These are phyloP conservation scores for Boeremia exigua DNA, from an alignment of 2,329 filamentous ascomycete species.

Conservation along the genomic window DNA sequence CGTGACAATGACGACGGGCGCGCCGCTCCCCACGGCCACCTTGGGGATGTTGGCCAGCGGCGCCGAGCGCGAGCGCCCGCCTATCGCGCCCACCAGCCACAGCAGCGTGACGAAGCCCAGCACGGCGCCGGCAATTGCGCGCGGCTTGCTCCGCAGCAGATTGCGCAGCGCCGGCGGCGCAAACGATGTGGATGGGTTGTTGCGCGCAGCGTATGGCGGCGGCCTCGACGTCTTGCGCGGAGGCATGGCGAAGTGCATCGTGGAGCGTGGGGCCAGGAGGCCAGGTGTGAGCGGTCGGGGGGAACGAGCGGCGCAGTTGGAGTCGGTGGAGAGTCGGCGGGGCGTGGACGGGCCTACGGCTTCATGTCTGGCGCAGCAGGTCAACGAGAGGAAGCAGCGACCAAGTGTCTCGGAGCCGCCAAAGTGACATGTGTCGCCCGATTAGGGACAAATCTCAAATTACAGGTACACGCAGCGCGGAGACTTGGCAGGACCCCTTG, in stretches of 20 bases:
- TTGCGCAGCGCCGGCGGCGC: slow-evolving; percentile 55
- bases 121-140: slow-evolving; percentile 61
- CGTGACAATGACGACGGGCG: slow-evolving; percentile 79
- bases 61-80: slow-evolving; percentile 27
- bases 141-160: slow-evolving; percentile 64
- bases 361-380: slow-evolving; percentile 23
- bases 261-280: slow-evolving; percentile 21
- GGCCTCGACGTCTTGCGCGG: slow-evolving; percentile 82
- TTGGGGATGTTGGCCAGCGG: slow-evolving; percentile 30
- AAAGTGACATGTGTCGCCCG: slow-evolving; percentile 15
- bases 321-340: not conserved
- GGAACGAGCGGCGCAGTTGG: slow-evolving; percentile 4
- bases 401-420: slow-evolving; percentile 4
- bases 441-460: slow-evolving; percentile 15
- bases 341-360: slow-evolving; percentile 16
- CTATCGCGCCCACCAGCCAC: slow-evolving; percentile 45
- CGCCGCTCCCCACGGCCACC: slow-evolving; percentile 52
- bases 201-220: slow-evolving; percentile 70
- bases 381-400: slow-evolving; percentile 1
- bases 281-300: slow-evolving; percentile 1
- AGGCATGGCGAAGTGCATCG: slow-evolving; percentile 87
- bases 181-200: slow-evolving; percentile 49
- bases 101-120: slow-evolving; percentile 59
- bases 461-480: not conserved
- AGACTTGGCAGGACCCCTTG: slow-evolving; percentile 15